Base-by-base conservation (phyloP, 352 stramenopile genomes). In the Peronosclerospora sorghi region DNA sequence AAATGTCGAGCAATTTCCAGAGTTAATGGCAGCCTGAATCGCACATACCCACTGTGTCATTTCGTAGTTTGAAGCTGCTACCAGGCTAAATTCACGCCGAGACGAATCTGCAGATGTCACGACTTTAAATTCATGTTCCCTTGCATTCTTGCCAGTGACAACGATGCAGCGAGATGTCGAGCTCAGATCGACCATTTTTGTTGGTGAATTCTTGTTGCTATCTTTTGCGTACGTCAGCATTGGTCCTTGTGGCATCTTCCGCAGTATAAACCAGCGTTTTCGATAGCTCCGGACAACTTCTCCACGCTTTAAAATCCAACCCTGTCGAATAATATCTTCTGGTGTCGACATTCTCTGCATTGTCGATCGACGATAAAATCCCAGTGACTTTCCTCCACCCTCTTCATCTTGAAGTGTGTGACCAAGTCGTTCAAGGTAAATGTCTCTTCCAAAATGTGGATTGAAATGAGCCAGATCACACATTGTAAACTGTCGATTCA, bases 11-110 rank as follows among this genome's bases (percentile, higher is more conserved):
- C 79, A 70, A 55, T 88, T 88, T 2, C 75, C 76, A 1, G 68
- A 76, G 35, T 85, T 86, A 26, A 92, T 87, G n/a, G 79, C 65
- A 18, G 76, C 62, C 50, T 92, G 76, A 42, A 92, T 85, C 2
- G 74, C 70, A 35, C 68, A 70, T 6, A 89, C 74, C 79, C 79
- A 92, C 40, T 85, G 73, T 1, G 72, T 88, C 61, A 89, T 71
- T 24, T 92, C 79, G 47, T 84, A 88, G 28, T 66, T 81, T 2
- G 76, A 92, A 8, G 48, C 56, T 0, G 72, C 75, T 12, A 73
- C 66, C 28, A 86, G 58, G 20, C 65, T 67, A 35, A 69, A 84
- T 55, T 92, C 79, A 18, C 68, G 60, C 7, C 73, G 51, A 3
- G 69, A 72, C 5, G 68, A 73, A 50, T 89, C 79, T 4, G 74